Evolutionary conservation across 257 asterid genomes (phyloP).

Genomic region (Solanum medicagineum): DNA sequence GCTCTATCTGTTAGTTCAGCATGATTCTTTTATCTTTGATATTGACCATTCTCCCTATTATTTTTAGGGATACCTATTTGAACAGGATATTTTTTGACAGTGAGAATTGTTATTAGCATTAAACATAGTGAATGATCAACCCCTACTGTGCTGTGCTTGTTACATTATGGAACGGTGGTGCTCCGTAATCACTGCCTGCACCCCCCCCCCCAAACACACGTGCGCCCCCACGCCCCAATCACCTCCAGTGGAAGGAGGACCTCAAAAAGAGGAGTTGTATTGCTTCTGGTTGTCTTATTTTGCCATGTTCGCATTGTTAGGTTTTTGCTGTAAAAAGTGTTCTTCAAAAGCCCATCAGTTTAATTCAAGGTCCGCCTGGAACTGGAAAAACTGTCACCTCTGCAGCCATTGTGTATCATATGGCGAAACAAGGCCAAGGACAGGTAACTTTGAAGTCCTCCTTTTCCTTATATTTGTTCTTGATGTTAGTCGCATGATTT

Average conservation of each 20-base stretch:
- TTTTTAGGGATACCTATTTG: not conserved
- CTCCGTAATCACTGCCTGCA: not conserved
- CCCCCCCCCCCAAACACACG: not conserved
- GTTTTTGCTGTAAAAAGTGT: slow-evolving; percentile 99
- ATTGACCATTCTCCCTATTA: not conserved
- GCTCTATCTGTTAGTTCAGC: not conserved
- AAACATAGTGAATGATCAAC: not conserved
- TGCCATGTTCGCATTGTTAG: slow-evolving; percentile 15
- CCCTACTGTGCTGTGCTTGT: not conserved
- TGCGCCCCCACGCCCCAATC: not conserved
- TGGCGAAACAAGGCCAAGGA: slow-evolving; percentile 99
- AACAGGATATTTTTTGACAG: not conserved
- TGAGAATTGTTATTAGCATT: not conserved
- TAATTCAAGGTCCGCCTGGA: slow-evolving; percentile 99
- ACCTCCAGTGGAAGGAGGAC: not conserved
- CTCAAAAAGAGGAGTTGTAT: not conserved
- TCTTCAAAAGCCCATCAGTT: slow-evolving; percentile 90
- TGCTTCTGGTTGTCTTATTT: not conserved
- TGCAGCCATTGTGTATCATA: slow-evolving; percentile 97
- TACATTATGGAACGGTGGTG: not conserved
- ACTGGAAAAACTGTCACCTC: slow-evolving; percentile 99
- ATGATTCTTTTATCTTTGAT: not conserved
- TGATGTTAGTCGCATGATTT: not conserved
- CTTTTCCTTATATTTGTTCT: not conserved
- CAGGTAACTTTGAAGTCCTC: slow-evolving; percentile 37